A percentile compares a stretch with the other conserved stretches of the same genome.
Conservation (phyloP, 2,329 filamentous ascomycete genomes). For the Cercospora citrullina region DNA sequence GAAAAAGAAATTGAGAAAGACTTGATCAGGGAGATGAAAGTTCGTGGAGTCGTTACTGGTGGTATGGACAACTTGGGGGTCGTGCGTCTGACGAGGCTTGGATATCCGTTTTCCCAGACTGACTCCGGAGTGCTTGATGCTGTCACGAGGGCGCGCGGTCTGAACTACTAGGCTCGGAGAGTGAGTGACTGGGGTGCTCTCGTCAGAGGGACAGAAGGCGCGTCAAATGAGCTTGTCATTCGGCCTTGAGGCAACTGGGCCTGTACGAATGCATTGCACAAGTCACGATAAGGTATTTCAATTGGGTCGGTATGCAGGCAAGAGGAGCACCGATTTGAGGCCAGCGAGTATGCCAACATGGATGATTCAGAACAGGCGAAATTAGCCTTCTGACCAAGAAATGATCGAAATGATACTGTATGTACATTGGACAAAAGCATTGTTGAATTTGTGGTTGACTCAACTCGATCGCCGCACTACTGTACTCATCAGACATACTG, state of each 20-base stretch:
- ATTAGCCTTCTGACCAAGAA: neutral
- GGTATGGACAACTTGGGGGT: neutral
- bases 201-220: no score
- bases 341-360: neutral
- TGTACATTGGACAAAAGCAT: neutral
- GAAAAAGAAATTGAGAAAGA: neutral
- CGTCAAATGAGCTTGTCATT: no score
- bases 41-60: neutral
- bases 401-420: neutral
- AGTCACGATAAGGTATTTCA: neutral
- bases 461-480: neutral
- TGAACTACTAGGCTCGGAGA: neutral
- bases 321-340: neutral
- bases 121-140: neutral
- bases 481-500: neutral
- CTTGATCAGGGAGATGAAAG: neutral
- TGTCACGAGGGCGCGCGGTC: neutral
- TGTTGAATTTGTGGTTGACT: neutral
- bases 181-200: neutral
- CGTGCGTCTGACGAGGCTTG: neutral
- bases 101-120: neutral
- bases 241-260: no score
- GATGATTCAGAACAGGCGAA: neutral
- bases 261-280: neutral
- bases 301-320: neutral